Evolutionary conservation across 805 yeast genomes (phyloP), one percentile per base, ranked within the genome.

Genomic region (Saccharomycopsis fermentans): DNA sequence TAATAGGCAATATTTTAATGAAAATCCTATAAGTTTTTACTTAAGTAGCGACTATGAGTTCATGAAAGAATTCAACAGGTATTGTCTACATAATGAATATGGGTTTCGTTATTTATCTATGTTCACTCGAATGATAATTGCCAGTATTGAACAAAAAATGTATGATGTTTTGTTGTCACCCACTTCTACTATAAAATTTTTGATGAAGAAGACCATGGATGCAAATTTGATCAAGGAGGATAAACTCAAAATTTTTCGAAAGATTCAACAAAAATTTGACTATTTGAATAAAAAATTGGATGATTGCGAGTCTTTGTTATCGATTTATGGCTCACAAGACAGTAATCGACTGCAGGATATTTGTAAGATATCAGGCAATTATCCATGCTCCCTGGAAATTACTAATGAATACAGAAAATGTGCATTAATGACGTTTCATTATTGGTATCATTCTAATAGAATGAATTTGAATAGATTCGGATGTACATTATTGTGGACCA

Each of bases 131-230:
- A 29, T 56, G 34, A 43, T 48, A 16, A 26, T 51, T 19, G 40
- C 55, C 17, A 24, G 12, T 6, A 53, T 53, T 19, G 53, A 37
- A 12, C 26, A 40, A 16, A 53, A 47, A 36, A 40, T 52, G 39
- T 57, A 57, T 29, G 27, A 27, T 27, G n/a, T 43, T 12, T 35
- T 57, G 5, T 47, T 57, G 16, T 57, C 59, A 6, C 47, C 54
- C 17, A 43, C 52, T 26, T 37, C 56, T 11, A 32, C 50, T 14
- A 43, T 43, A 6, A 43, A 29, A 43, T 26, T 29, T 12, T n/a
- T 43, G 24, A 43, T 53, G 47, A 24, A 35, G 11, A 29, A 19
- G 32, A 40, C 36, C 17, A 19, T 34, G 27, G 27, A 39, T 36
- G 26, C 16, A 17, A 43, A 52, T 6, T 17, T 37, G 16, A 14